Percentiles rank a stretch among this genome's conserved stretches.
Evolutionary conservation across 306 rosid genomes (phyloP).

Genomic region (Bauhinia variegata): DNA sequence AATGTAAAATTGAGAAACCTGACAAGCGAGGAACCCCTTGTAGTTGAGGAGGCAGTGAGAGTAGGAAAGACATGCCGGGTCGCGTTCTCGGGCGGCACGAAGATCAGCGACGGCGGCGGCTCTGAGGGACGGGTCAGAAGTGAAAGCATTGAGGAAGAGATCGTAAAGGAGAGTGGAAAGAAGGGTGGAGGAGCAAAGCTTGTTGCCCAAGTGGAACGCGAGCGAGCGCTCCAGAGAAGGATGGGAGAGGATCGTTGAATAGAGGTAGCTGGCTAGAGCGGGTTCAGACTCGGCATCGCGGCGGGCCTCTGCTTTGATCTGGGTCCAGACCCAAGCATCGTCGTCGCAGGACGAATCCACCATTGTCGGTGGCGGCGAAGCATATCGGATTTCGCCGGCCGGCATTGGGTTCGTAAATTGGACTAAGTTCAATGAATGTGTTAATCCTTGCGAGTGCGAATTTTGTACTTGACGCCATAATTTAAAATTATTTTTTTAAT

Average conservation of each 20-base stretch:
- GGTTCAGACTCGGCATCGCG: slow-evolving; percentile 93
- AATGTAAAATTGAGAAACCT: slow-evolving; percentile 42
- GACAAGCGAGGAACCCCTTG: slow-evolving; percentile 92
- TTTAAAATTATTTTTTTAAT: too few species aligned
- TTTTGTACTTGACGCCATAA: too few species aligned
- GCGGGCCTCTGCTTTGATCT: slow-evolving; percentile 84
- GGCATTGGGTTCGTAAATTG: slow-evolving; percentile 47
- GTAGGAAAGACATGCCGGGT: slow-evolving; percentile 85
- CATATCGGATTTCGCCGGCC: slow-evolving; percentile 51
- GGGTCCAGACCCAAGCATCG: slow-evolving; percentile 71
- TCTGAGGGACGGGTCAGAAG: slow-evolving; percentile 59
- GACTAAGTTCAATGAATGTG: neutral
- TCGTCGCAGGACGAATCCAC: slow-evolving; percentile 42
- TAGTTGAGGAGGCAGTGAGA: slow-evolving; percentile 94
- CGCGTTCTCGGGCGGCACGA: slow-evolving; percentile 73
- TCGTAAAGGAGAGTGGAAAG: slow-evolving; percentile 92
- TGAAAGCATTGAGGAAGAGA: slow-evolving; percentile 77
- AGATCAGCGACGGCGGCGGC: slow-evolving; percentile 85
- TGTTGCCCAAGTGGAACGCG: slow-evolving; percentile 87
- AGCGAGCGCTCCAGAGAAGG: too few species aligned
- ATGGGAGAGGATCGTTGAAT: slow-evolving; percentile 95
- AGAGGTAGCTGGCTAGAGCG: slow-evolving; percentile 89
- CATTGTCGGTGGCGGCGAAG: slow-evolving; percentile 26
- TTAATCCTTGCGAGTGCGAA: too few species aligned
- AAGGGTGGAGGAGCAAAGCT: slow-evolving; percentile 91